Evolutionary conservation across 345 rosid genomes (phyloP).

Genomic region (Dimocarpus longan): DNA sequence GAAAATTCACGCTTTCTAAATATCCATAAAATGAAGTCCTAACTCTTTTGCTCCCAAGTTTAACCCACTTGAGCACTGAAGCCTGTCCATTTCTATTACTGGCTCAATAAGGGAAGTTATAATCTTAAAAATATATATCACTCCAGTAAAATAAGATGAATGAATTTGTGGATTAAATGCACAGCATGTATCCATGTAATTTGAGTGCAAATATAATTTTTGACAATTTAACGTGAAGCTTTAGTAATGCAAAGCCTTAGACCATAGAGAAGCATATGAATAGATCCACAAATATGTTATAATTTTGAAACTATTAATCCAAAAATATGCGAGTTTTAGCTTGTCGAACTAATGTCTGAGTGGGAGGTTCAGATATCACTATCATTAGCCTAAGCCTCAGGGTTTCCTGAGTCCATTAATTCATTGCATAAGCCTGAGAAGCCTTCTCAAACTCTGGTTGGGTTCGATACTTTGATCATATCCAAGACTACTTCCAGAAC

Average conservation of each 20-base stretch:
- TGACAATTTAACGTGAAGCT: not conserved
- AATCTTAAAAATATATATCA: no score
- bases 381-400: not conserved
- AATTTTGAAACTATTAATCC: not conserved
- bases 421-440: not conserved
- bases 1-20: not conserved
- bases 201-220: no score
- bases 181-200: not conserved
- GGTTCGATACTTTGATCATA: not conserved
- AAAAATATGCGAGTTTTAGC: not conserved
- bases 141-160: no score
- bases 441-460: not conserved
- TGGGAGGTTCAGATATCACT: not conserved
- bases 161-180: no score
- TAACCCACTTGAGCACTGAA: not conserved
- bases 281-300: not conserved
- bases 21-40: not conserved
- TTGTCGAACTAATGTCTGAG: not conserved
- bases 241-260: not conserved
- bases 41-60: not conserved
- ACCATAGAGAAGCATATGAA: not conserved
- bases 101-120: not conserved
- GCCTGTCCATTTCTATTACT: not conserved
- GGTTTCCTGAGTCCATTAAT: not conserved
- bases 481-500: not conserved